phyloP scores from a whole-genome alignment of 805 yeast genomes.

The Kregervanrija delftensis region DNA sequence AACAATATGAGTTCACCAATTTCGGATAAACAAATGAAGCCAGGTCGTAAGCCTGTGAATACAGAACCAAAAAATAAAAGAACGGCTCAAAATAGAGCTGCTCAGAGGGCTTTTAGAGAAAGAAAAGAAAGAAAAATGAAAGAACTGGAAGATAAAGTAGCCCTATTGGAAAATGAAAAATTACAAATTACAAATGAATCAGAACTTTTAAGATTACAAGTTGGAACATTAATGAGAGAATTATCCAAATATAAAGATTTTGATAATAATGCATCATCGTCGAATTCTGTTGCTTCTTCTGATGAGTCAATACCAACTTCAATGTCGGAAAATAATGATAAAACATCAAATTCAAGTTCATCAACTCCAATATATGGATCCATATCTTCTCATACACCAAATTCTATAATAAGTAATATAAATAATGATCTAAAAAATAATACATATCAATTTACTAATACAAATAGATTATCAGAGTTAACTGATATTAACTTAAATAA shows the following conservation, averaged over 20 bases:
- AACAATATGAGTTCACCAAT: too few relatives aligned
- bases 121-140: conserved; percentile 83
- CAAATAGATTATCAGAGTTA: too few relatives aligned
- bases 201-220: conserved; percentile 69
- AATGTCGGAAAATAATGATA: too few relatives aligned
- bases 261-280: background rate
- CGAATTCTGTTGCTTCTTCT: too few relatives aligned
- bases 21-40: conserved; percentile 31
- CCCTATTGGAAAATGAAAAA: conserved; percentile 63
- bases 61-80: conserved; percentile 77
- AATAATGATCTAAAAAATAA: too few relatives aligned
- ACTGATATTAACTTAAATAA: conserved; percentile 10
- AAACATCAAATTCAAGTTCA: too few relatives aligned
- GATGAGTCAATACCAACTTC: too few relatives aligned
- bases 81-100: conserved; percentile 95
- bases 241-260: conserved; percentile 26
- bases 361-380: too few relatives aligned
- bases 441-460: too few relatives aligned
- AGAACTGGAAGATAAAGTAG: conserved; percentile 77
- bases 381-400: too few relatives aligned
- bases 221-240: conserved; percentile 66
- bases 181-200: conserved; percentile 63
- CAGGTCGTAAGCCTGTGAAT: conserved; percentile 75
- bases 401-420: too few relatives aligned
- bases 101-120: conserved; percentile 96